Conservation (phyloP, 2,329 filamentous ascomycete genomes). For the Dendrostoma leiphaemia region DNA sequence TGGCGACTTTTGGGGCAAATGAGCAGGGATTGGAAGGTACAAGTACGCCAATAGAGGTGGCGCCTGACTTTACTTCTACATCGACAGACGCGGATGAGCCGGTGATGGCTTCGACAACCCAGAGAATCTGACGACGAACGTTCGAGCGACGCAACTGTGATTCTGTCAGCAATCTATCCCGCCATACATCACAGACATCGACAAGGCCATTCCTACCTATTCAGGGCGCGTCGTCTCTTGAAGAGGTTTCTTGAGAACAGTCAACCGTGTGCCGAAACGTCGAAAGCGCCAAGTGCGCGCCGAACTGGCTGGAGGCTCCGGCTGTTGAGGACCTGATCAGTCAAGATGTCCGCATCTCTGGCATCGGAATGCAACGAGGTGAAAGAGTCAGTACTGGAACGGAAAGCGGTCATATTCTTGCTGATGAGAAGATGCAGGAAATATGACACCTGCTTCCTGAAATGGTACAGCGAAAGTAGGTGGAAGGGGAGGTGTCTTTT, state of each 20-base stretch:
- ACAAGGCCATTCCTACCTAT: too few relatives aligned
- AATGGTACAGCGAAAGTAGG: conserved; percentile 99
- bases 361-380: conserved; percentile 93
- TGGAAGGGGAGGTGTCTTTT: conserved; percentile 19
- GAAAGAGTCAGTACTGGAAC: conserved; percentile 71
- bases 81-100: too few relatives aligned
- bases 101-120: too few relatives aligned
- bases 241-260: background rate
- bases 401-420: background rate
- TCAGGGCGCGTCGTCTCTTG: background rate
- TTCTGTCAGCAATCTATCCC: background rate
- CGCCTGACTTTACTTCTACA: too few relatives aligned
- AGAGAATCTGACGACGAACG: too few relatives aligned
- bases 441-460: conserved; percentile 96
- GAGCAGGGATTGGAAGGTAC: background rate
- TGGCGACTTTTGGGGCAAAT: background rate
- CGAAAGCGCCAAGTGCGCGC: background rate
- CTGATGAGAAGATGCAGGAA: conserved; percentile 52
- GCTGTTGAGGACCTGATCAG: background rate
- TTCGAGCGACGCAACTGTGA: too few relatives aligned
- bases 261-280: background rate
- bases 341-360: conserved; percentile 84
- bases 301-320: background rate
- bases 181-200: background rate
- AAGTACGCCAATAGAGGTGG: background rate